Evolutionary conservation across 2,329 filamentous ascomycete species (phyloP), one percentile per base, ranked within the genome.

Genomic region (Trichothecium roseum): DNA sequence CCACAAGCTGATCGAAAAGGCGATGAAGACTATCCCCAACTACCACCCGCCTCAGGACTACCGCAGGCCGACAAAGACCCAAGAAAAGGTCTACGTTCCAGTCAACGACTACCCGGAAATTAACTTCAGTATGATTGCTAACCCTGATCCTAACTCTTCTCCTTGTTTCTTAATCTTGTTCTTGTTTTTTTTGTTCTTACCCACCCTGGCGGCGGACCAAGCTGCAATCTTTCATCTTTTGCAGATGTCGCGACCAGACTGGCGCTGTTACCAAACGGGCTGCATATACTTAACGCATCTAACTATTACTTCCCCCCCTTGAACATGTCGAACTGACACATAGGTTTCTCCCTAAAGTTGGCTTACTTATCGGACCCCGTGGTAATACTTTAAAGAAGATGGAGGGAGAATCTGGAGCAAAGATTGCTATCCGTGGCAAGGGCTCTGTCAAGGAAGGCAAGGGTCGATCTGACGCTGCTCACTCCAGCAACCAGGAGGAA

Each of bases 71-170:
- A 96, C 89, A 61, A 98, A 98, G 83, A 98, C 91, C 59, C 91
- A 98, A 68, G 91, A 98, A 74, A 98, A 98, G 74, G 93, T 98
- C 83, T 98, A 98, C 62, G 91, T 98, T 63, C 91, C 91, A 61
- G 91, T 98, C 70, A 98, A 98, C 78, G 91, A 98, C 66, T 98
- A 98, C 64, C 91, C 91, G 74, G 91, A 98, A 66, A 96, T 98
- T 81, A 98, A 98, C 82, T 98, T 98, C 86, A 98, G 91, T 98
- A 95, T 89, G 89, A 89, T 91, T 88, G 81, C 88, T 94, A 94
- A 94, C 40, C 40, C 35, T 40, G 81, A 84, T 78, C 69, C 78
- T 83, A 81, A 83, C 67, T 24, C 6, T 49, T 47, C 50, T 55
- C 40, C 26, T 43, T 39, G 42, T 39, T 37, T 34, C 41, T 42